A percentile compares a stretch with the other conserved stretches of the same genome.
phyloP scores from a whole-genome alignment of 306 rosid genomes.

The Casuarina equisetifolia region DNA sequence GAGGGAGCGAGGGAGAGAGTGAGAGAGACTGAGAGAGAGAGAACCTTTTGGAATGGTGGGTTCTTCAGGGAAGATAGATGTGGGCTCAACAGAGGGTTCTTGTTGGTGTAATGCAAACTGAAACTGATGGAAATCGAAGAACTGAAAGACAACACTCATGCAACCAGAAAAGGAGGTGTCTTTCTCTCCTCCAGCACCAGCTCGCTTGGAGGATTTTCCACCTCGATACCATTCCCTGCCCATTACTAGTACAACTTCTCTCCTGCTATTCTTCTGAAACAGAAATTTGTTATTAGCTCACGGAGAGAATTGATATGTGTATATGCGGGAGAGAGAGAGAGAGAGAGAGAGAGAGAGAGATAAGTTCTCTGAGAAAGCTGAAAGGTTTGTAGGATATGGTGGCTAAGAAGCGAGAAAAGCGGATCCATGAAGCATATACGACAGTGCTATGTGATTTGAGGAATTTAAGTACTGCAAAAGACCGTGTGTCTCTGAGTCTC shows the following conservation, averaged over 20 bases:
- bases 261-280: constrained; percentile 12
- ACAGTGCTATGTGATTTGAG: constrained; percentile 49
- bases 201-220: constrained; percentile 52
- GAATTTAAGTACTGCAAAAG: constrained; percentile 45
- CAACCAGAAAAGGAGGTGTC: constrained; percentile 61
- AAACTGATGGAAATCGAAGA: constrained; percentile 76
- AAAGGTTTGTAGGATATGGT: constrained; percentile 24
- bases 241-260: constrained; percentile 36
- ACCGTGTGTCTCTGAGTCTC: background rate
- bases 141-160: constrained; percentile 77
- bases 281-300: constrained; percentile 12
- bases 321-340: constrained; percentile 15
- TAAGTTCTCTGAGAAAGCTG: constrained; percentile 2
- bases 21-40: background rate
- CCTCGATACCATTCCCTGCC: constrained; percentile 66
- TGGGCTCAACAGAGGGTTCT: constrained; percentile 32
- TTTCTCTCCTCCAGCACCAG: constrained; percentile 24
- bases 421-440: constrained; percentile 66
- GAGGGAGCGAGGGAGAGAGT: background rate
- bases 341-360: background rate
- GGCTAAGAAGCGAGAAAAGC: constrained; percentile 60
- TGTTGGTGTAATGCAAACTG: constrained; percentile 43
- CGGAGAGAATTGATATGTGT: background rate
- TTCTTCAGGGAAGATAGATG: constrained; percentile 29
- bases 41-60: constrained; percentile 50